These are phyloP conservation scores for Blastocystis sp. DNA, from an alignment of 352 stramenopile genomes.

Conservation along the genomic window DNA sequence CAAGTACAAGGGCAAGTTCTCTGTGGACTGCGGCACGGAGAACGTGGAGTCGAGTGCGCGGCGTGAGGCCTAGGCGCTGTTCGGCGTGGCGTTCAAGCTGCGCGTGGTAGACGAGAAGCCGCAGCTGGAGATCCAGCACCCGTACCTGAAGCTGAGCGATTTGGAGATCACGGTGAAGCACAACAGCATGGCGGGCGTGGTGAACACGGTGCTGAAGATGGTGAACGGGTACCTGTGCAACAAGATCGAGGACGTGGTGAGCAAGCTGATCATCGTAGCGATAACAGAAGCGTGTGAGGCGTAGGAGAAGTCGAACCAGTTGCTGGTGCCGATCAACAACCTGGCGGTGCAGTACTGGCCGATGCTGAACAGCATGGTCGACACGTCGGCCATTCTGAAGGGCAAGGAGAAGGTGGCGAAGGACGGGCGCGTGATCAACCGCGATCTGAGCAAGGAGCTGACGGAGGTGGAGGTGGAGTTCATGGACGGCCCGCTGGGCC, in stretches of 20 bases:
- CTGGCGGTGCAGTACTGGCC: constrained; percentile 64
- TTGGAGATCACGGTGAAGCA: constrained; percentile 60
- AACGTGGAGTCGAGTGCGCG: neutral
- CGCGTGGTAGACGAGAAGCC: neutral
- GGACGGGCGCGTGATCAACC: constrained; percentile 42
- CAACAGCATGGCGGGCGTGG: neutral
- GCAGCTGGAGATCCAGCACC: constrained; percentile 30
- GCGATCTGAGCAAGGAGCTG: constrained; percentile 52
- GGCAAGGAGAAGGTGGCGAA: constrained; percentile 50
- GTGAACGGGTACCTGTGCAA: constrained; percentile 25
- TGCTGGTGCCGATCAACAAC: constrained; percentile 48
- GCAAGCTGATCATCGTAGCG: constrained; percentile 4
- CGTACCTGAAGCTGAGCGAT: constrained; percentile 37
- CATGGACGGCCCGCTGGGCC: constrained; percentile 40
- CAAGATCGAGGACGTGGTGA: constrained; percentile 15
- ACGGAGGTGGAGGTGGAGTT: constrained; percentile 56
- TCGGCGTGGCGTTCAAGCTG: constrained; percentile 54
- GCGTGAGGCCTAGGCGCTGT: constrained; percentile 16
- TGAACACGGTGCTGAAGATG: constrained; percentile 34
- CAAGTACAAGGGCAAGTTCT: constrained; percentile 45
- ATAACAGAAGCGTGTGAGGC: neutral
- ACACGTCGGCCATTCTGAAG: constrained; percentile 41
- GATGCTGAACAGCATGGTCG: constrained; percentile 50
- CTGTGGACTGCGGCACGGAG: constrained; percentile 12
- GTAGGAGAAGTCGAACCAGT: constrained; percentile 1